These are phyloP conservation scores for Solanum hybrid DNA, from an alignment of 305 asterid genomes.

Conservation along the genomic window DNA sequence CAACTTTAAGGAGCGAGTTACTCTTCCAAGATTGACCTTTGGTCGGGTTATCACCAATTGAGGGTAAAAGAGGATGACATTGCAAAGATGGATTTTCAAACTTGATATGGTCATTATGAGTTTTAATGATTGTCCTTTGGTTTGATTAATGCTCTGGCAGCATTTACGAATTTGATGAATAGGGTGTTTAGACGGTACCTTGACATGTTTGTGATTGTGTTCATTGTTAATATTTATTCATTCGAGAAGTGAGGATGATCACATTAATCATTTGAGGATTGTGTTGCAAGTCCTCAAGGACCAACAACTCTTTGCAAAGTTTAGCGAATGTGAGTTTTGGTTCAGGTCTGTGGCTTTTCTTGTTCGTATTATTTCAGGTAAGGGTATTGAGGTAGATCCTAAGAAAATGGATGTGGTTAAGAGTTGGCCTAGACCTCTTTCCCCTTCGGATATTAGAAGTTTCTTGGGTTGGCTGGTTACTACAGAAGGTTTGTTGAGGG, in stretches of 20 bases:
- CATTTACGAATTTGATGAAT: too few relatives aligned
- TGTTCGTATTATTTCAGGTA: neutral
- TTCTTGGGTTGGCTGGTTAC: neutral
- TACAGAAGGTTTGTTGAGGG: too few relatives aligned
- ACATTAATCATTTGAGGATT: neutral
- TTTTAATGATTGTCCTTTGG: neutral
- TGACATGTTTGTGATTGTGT: neutral
- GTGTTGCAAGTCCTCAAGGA: neutral
- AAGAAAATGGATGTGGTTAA: neutral
- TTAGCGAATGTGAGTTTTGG: neutral
- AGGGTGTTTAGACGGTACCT: neutral
- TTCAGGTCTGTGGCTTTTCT: neutral
- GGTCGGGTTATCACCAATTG: neutral
- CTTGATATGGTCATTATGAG: neutral
- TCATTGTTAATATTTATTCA: neutral
- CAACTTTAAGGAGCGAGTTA: neutral
- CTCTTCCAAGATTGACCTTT: neutral
- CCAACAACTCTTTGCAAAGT: neutral
- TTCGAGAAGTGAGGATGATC: neutral
- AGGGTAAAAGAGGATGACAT: neutral
- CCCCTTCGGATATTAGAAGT: neutral
- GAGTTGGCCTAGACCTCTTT: neutral
- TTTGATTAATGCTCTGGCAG: neutral
- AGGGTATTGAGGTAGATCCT: neutral
- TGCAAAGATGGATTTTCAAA: neutral